Conservation (phyloP, 2,329 filamentous ascomycete species). For the Paracoccidioides lutzii region DNA sequence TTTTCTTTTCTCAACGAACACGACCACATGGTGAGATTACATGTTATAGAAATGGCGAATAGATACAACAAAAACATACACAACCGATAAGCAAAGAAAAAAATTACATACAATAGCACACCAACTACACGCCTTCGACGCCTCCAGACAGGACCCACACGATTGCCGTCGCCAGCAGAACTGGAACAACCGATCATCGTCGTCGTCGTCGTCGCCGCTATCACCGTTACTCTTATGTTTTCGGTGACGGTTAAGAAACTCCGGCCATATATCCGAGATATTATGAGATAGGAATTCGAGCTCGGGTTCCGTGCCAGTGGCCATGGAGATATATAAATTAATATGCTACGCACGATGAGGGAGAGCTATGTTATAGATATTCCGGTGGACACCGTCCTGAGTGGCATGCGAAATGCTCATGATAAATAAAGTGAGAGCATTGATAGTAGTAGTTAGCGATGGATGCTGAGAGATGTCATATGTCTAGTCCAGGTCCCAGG, state of each 20-base stretch:
- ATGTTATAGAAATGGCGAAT: not conserved
- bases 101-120: conserved; percentile 23
- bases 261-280: not conserved
- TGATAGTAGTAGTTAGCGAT: no score
- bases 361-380: no score
- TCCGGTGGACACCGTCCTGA: no score
- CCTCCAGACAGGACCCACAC: conserved; percentile 22
- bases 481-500: no score
- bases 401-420: no score
- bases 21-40: no score
- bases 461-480: no score
- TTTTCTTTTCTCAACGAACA: no score
- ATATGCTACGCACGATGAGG: no score
- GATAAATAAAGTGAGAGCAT: no score
- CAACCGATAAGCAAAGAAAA: not conserved
- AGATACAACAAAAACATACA: not conserved
- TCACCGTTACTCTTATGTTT: not conserved
- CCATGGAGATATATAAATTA: no score
- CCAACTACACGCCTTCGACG: conserved; percentile 25
- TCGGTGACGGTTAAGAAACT: not conserved
- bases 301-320: not conserved
- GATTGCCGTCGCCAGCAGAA: conserved; percentile 27
- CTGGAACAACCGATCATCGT: conserved; percentile 18
- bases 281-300: not conserved
- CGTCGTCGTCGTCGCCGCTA: not conserved